Evolutionary conservation across 495 filamentous ascomycete species (phyloP).

Genomic region (Apiosordaria backusii): DNA sequence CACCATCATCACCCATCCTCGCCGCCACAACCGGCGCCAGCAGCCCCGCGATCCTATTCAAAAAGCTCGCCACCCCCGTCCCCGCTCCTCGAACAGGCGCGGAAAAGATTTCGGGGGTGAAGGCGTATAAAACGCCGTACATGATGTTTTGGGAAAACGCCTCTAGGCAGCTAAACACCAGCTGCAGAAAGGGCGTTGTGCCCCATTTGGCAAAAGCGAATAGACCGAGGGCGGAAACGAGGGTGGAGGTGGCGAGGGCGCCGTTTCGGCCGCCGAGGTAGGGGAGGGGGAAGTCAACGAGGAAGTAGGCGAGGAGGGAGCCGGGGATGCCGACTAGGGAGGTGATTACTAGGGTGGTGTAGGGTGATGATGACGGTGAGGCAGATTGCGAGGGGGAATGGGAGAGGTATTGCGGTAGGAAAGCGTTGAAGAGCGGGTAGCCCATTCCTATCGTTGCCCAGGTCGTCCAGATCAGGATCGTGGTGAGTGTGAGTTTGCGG

Average conservation of each 20-base stretch:
- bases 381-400: constrained; percentile 24
- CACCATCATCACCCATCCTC: constrained; percentile 59
- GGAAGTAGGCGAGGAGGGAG: neutral
- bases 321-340: neutral
- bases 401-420: constrained; percentile 77
- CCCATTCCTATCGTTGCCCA: constrained; percentile 55
- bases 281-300: neutral
- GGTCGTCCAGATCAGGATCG: constrained; percentile 53
- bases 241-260: neutral
- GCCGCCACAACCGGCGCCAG: constrained; percentile 76
- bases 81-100: constrained; percentile 45
- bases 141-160: constrained; percentile 75
- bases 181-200: constrained; percentile 55
- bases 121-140: constrained; percentile 85
- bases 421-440: constrained; percentile 81
- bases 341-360: neutral
- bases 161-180: constrained; percentile 74
- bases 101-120: constrained; percentile 37
- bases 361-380: neutral
- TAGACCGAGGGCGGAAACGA: neutral
- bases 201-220: neutral
- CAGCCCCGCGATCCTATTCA: constrained; percentile 70
- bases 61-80: constrained; percentile 68
- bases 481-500: neutral
- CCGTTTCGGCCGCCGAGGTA: neutral